Percentiles rank a stretch among this genome's conserved stretches.
phyloP scores from a whole-genome alignment of 78 protist species.

The Dictyostelium capitatum region DNA sequence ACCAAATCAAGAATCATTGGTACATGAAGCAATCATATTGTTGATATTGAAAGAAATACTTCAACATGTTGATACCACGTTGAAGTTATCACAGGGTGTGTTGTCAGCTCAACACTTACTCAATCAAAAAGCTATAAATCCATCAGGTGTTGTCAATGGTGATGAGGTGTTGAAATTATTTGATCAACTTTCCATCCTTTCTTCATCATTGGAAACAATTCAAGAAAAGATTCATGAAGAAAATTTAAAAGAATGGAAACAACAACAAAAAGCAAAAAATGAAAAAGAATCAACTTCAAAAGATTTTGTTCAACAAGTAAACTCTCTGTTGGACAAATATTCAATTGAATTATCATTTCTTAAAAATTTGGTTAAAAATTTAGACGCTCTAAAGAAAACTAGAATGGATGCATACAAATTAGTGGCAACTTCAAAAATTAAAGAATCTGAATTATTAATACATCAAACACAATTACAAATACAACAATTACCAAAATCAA shows the following conservation, averaged over 20 bases:
- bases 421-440: too few species aligned
- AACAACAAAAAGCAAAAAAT: neutral
- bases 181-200: neutral
- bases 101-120: neutral
- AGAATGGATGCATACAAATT: too few species aligned
- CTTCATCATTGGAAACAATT: neutral
- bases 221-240: neutral
- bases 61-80: neutral
- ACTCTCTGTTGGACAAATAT: too few species aligned
- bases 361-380: too few species aligned
- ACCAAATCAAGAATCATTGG: neutral
- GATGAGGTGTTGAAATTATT: too few species aligned
- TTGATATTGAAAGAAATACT: neutral
- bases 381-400: too few species aligned
- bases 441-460: too few species aligned
- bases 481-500: neutral
- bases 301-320: too few species aligned
- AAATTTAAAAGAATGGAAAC: neutral
- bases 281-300: neutral
- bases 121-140: neutral
- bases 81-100: neutral
- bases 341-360: too few species aligned
- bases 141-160: neutral
- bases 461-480: neutral
- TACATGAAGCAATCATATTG: neutral